Evolutionary conservation across 1,284 basidiomycete genomes (phyloP).

Genomic region (Leccinum variabile): DNA sequence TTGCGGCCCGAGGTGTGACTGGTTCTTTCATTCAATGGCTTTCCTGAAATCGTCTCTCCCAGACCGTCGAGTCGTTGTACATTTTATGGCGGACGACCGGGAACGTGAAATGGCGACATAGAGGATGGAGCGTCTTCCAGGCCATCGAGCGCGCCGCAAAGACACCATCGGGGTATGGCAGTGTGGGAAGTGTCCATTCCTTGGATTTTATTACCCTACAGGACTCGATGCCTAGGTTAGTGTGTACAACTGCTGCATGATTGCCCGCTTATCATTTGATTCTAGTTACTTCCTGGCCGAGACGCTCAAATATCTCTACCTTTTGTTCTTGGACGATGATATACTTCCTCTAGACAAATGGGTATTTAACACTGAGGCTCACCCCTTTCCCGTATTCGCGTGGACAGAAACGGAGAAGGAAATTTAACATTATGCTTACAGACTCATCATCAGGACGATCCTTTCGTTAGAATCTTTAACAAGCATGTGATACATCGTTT

Average conservation of each 20-base stretch:
- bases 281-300: constrained; percentile 71
- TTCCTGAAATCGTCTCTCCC: neutral
- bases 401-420: constrained; percentile 55
- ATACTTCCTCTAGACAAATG: constrained; percentile 66
- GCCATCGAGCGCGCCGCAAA: constrained; percentile 62
- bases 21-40: neutral
- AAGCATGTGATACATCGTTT: neutral
- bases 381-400: constrained; percentile 73
- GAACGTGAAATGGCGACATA: constrained; percentile 68
- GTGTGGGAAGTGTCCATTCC: constrained; percentile 50
- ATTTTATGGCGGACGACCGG: constrained; percentile 71
- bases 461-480: neutral
- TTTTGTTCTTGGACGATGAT: constrained; percentile 59
- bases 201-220: constrained; percentile 35
- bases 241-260: neutral
- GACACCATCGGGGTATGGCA: constrained; percentile 59
- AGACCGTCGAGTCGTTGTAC: constrained; percentile 73
- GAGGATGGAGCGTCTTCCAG: constrained; percentile 75
- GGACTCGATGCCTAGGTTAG: constrained; percentile 71
- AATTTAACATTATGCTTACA: constrained; percentile 28
- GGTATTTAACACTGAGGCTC: constrained; percentile 88
- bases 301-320: constrained; percentile 69
- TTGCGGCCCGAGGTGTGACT: constrained; percentile 63
- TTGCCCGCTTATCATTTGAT: neutral
- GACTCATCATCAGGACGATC: neutral